These are phyloP conservation scores for Vairimorpha necatrix DNA, from an alignment of 371 early-diverging fungal species.

Conservation along the genomic window DNA sequence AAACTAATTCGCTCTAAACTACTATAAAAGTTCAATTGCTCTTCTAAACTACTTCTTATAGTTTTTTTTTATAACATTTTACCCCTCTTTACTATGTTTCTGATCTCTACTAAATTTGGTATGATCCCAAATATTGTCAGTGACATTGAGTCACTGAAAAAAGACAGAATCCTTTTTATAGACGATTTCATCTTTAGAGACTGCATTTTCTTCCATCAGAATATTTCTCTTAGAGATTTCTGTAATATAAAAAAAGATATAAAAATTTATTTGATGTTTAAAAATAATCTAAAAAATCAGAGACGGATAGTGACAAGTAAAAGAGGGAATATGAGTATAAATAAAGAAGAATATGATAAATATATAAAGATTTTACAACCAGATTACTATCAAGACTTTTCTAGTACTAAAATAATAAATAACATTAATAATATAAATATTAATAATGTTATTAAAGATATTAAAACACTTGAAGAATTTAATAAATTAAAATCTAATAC, in stretches of 20 bases:
- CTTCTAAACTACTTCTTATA: background rate
- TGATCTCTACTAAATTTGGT: constrained; percentile 8
- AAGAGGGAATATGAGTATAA: constrained; percentile 42
- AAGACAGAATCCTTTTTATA: constrained; percentile 16
- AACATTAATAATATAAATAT: background rate
- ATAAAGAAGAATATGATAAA: constrained; percentile 17
- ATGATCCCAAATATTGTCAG: background rate
- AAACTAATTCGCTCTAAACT: background rate
- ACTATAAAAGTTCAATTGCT: background rate
- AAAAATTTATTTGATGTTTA: constrained; percentile 11
- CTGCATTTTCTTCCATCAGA: constrained; percentile 21
- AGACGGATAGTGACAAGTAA: constrained; percentile 24
- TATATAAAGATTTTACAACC: constrained; percentile 19
- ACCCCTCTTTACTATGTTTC: background rate
- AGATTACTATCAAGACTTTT: constrained; percentile 30
- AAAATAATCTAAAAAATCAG: constrained; percentile 5
- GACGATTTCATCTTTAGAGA: constrained; percentile 41
- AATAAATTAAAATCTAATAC: background rate
- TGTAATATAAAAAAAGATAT: constrained; percentile 15
- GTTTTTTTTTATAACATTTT: background rate
- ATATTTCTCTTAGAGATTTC: constrained; percentile 17
- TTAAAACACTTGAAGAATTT: constrained; percentile 15
- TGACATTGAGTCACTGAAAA: background rate
- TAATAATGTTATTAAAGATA: constrained; percentile 30
- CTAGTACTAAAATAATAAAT: background rate